Conservation (phyloP, 2,329 filamentous ascomycete genomes). For the Xylaria sp. region DNA sequence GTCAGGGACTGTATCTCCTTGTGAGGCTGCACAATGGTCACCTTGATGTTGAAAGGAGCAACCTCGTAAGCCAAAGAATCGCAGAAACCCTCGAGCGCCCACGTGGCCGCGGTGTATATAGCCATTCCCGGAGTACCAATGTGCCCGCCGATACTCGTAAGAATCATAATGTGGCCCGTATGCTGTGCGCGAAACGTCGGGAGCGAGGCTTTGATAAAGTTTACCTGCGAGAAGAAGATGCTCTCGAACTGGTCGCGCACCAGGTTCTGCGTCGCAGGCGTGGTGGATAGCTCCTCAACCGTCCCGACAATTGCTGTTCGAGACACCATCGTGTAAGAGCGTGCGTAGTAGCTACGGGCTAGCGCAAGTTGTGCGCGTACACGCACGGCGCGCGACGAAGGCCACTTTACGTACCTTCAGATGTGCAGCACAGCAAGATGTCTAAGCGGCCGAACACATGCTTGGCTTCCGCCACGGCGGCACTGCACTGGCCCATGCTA, state of each 20-base stretch:
- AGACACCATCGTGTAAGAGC: conserved; percentile 22
- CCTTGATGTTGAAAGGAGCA: conserved; percentile 93
- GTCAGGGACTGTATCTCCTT: conserved; percentile 89
- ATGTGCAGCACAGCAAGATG: conserved; percentile 86
- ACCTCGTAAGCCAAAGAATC: conserved; percentile 96
- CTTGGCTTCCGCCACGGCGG: conserved; percentile 84
- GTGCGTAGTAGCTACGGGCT: conserved; percentile 7
- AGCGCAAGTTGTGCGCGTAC: conserved; percentile 2
- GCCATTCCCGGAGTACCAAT: conserved; percentile 89
- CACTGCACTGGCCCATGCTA: conserved; percentile 72
- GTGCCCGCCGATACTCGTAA: conserved; percentile 89
- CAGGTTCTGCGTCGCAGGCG: conserved; percentile 71
- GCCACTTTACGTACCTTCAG: conserved; percentile 63
- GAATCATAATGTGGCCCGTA: conserved; percentile 85
- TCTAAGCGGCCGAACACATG: conserved; percentile 85
- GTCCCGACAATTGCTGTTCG: conserved; percentile 77
- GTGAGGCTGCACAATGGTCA: conserved; percentile 94
- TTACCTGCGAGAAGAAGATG: conserved; percentile 94
- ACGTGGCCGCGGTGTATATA: conserved; percentile 89
- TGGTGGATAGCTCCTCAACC: conserved; percentile 84
- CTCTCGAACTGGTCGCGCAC: conserved; percentile 91
- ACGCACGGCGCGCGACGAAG: conserved; percentile 2
- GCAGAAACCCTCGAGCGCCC: conserved; percentile 95
- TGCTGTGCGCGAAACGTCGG: conserved; percentile 78
- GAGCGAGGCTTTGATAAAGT: conserved; percentile 88